Evolutionary conservation across 2,329 filamentous ascomycete species (phyloP).

Genomic region (Gnomoniopsis sp.): DNA sequence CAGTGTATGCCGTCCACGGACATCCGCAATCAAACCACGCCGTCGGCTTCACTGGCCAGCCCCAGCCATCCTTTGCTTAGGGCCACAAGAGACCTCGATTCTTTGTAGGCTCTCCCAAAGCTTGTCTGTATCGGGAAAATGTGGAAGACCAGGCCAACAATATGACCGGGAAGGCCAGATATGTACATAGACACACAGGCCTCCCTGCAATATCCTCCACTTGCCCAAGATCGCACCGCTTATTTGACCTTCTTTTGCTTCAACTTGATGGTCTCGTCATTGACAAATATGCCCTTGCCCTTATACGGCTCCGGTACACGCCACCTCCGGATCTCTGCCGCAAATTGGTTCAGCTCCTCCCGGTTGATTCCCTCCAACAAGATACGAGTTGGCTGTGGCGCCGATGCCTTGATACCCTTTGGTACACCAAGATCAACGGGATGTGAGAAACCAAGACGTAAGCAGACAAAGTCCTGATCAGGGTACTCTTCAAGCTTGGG

Average conservation of each 20-base stretch:
- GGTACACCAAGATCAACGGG: constrained; percentile 88
- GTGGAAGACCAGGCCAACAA: background rate
- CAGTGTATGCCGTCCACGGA: background rate
- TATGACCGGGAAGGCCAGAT: background rate
- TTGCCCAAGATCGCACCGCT: constrained; percentile 21
- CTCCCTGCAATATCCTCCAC: background rate
- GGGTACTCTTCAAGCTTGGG: constrained; percentile 71
- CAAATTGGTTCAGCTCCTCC: constrained; percentile 85
- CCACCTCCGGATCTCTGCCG: constrained; percentile 84
- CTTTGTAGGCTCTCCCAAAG: too few species aligned
- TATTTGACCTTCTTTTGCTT: constrained; percentile 98
- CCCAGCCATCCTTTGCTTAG: background rate
- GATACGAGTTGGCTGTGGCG: constrained; percentile 86
- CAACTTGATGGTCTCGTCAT: constrained; percentile 94
- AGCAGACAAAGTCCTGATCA: constrained; percentile 82
- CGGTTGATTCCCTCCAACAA: constrained; percentile 85
- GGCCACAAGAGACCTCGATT: background rate
- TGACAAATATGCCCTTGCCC: constrained; percentile 98
- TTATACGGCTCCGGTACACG: constrained; percentile 95
- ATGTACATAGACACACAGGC: constrained; percentile 18
- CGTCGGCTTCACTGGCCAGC: background rate
- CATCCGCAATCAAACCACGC: background rate
- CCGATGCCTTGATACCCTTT: constrained; percentile 76
- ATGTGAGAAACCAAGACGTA: constrained; percentile 97
- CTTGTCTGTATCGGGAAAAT: background rate